Base-by-base conservation (phyloP, 1,139 yeast genomes). In the Zygotorulaspora mrakii region DNA sequence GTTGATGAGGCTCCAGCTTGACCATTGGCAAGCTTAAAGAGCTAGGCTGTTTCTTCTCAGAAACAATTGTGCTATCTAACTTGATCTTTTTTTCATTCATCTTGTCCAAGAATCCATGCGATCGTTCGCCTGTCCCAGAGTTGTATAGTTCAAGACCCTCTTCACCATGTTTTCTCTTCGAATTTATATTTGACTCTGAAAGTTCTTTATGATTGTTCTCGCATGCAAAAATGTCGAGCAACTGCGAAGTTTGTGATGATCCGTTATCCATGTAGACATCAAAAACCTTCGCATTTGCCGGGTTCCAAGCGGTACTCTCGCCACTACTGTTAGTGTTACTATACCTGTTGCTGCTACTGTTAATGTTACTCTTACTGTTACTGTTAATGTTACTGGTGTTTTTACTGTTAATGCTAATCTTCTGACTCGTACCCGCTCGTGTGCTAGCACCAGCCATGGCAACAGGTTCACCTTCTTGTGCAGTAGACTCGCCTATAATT, bases 201-300 rank as follows among this genome's bases (percentile, higher is more conserved):
- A 14, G 14, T n/a, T 26, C 28, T 31, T 26, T 2, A 22, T 20
- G n/a, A 23, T 28, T 28, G 11, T 35, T 37, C 10, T 37, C 45
- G 9, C 40, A 43, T 10, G 43, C 31, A 17, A 43, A 43, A 5
- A 43, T 43, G 25, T 43, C 39, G 28, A 51, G 28, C 14, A 50
- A 36, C 30, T 49, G 51, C 10, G 48, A 34, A 11, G 46, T 47
- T 20, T 50, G 48, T 9, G 48, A 42, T 2, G 47, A 29, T 4
- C 52, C 52, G 17, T 44, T 47, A 13, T 48, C 47, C 39, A 47
- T 43, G 40, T 48, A 57, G 1, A 57, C 58, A 40, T 57, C 62
- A 35, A 55, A 57, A 5, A 56, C 55, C 21, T 55, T 48, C n/a
- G 54, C 26, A 20, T 31, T 31, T 32, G 46, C 41, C 4, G 46